A percentile compares a stretch with the other conserved stretches of the same genome.
phyloP scores from a whole-genome alignment of 2,329 filamentous ascomycete genomes.

The Botrytis deweyae region DNA sequence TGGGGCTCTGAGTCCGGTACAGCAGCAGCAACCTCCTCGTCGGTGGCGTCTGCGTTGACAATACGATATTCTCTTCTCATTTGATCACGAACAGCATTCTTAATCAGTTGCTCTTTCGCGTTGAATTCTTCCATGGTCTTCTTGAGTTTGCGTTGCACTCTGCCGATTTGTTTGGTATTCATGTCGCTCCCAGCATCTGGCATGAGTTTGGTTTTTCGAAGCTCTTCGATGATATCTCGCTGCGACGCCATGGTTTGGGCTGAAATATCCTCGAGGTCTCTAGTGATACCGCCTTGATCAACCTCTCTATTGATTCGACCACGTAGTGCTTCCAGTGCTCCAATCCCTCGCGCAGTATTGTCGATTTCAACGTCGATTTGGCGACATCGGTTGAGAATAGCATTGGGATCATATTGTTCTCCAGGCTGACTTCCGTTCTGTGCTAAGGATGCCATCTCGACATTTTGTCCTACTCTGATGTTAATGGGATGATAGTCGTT shows the following conservation, averaged over 20 bases:
- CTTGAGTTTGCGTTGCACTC: conserved; percentile 77
- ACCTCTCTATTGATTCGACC: too few relatives aligned
- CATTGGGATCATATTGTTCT: conserved; percentile 62
- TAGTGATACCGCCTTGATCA: too few relatives aligned
- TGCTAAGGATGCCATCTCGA: conserved; percentile 66
- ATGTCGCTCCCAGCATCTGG: too few relatives aligned
- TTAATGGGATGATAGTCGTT: background rate
- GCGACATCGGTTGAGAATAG: conserved; percentile 80
- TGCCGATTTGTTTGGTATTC: conserved; percentile 63
- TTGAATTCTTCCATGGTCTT: conserved; percentile 80
- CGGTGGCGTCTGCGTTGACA: conserved; percentile 76
- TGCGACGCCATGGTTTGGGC: too few relatives aligned
- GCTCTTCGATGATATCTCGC: too few relatives aligned
- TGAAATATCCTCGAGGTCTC: too few relatives aligned
- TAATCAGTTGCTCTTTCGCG: conserved; percentile 50
- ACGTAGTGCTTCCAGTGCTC: too few relatives aligned
- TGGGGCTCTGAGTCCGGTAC: conserved; percentile 67
- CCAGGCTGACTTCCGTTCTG: conserved; percentile 48
- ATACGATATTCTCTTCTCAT: conserved; percentile 89
- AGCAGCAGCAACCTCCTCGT: conserved; percentile 74
- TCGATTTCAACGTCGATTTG: conserved; percentile 74
- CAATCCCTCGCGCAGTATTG: too few relatives aligned
- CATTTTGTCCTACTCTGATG: conserved; percentile 41
- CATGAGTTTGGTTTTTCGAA: too few relatives aligned
- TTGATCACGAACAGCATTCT: conserved; percentile 68